These are phyloP conservation scores for Populus trichocarpa DNA, from an alignment of 441 rosid genomes.

Conservation along the genomic window DNA sequence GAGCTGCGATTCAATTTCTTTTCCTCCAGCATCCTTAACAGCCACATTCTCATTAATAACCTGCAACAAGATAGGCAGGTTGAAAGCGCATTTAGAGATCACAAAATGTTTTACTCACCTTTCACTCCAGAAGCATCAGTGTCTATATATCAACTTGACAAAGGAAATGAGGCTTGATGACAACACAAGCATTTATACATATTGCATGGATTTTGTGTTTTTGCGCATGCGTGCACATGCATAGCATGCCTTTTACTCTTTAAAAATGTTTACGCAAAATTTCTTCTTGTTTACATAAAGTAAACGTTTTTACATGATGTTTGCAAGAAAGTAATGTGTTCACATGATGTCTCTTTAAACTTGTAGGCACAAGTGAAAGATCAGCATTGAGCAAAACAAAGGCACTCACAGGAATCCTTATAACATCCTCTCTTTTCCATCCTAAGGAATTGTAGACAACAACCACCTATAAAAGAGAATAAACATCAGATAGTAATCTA, in stretches of 20 bases:
- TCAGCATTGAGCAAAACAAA: conserved; percentile 1
- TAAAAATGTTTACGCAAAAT: background rate
- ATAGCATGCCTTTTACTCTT: background rate
- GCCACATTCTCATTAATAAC: conserved; percentile 56
- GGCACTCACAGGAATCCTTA: conserved; percentile 84
- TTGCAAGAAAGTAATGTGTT: background rate
- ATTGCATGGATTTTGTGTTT: background rate
- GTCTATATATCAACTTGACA: background rate
- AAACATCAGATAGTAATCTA: background rate
- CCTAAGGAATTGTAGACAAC: conserved; percentile 91
- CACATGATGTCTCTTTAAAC: background rate
- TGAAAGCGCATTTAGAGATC: background rate
- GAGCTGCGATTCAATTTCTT: conserved; percentile 77
- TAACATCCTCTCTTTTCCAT: conserved; percentile 86
- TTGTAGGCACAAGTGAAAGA: background rate
- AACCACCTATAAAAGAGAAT: conserved; percentile 45
- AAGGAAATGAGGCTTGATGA: background rate
- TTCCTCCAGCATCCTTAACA: conserved; percentile 80
- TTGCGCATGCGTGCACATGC: background rate
- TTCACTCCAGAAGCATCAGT: background rate
- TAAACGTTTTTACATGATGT: background rate
- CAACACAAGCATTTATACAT: background rate
- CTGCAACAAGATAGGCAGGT: conserved; percentile 35
- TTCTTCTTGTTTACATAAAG: background rate
- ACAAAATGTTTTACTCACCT: background rate